Evolutionary conservation across 2,329 filamentous ascomycete genomes (phyloP).

Genomic region (Madurella mycetomatis): DNA sequence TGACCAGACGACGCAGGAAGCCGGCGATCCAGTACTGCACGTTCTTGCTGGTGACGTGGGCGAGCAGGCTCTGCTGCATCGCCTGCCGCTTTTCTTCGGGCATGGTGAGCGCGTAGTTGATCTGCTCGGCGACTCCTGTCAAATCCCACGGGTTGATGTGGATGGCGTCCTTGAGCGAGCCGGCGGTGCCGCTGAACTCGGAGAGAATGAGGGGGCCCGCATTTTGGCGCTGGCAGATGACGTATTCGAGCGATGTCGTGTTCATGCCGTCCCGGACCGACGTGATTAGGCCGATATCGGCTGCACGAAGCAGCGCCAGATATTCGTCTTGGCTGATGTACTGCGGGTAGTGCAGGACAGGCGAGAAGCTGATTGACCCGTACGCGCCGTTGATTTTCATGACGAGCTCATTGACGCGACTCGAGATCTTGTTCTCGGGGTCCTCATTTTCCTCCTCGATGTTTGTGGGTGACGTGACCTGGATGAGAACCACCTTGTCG

Average conservation of each 20-base stretch:
- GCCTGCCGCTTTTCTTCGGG: slow-evolving; percentile 56
- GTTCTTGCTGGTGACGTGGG: slow-evolving; percentile 79
- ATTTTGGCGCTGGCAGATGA: slow-evolving; percentile 83
- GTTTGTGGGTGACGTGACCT: slow-evolving; percentile 85
- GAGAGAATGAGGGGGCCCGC: slow-evolving; percentile 89
- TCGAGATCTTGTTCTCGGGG: slow-evolving; percentile 73
- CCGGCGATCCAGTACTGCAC: slow-evolving; percentile 81
- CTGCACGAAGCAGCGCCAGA: slow-evolving; percentile 84
- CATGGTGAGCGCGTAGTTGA: slow-evolving; percentile 79
- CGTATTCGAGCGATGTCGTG: slow-evolving; percentile 91
- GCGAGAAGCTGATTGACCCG: slow-evolving; percentile 82
- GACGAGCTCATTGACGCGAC: slow-evolving; percentile 85
- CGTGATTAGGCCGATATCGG: slow-evolving; percentile 89
- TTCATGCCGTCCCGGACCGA: slow-evolving; percentile 98
- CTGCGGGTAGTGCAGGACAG: slow-evolving; percentile 91
- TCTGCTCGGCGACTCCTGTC: slow-evolving; percentile 74
- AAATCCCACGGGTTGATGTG: slow-evolving; percentile 98
- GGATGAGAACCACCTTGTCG: slow-evolving; percentile 87
- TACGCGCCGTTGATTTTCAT: slow-evolving; percentile 88
- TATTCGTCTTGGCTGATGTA: slow-evolving; percentile 89
- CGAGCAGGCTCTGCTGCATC: slow-evolving; percentile 72
- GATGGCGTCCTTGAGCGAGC: slow-evolving; percentile 77
- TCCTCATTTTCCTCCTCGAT: slow-evolving; percentile 75
- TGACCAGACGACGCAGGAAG: slow-evolving; percentile 73
- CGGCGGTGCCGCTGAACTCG: slow-evolving; percentile 92